Conservation (phyloP, 2,329 filamentous ascomycete species). For the Ceratocystis diversiconidia region DNA sequence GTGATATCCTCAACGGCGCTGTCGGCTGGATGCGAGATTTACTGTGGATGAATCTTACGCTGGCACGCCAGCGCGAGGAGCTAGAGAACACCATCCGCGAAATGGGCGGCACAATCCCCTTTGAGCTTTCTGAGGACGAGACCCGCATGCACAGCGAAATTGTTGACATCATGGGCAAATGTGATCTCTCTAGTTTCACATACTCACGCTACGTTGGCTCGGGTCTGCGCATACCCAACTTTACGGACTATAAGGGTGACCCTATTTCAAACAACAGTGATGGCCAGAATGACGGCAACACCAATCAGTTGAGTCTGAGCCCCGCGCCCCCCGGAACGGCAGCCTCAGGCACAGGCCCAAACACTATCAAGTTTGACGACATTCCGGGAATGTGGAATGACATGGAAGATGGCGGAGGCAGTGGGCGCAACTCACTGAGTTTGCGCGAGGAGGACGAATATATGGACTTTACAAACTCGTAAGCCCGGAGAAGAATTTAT, state of each 20-base stretch:
- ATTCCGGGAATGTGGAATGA: constrained; percentile 50
- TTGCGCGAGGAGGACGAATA: constrained; percentile 96
- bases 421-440: constrained; percentile 49
- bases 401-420: constrained; percentile 52
- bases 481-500: not conserved
- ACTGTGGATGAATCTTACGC: constrained; percentile 91
- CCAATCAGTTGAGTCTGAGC: constrained; percentile 20
- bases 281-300: not conserved
- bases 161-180: constrained; percentile 71
- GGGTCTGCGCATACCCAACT: constrained; percentile 79
- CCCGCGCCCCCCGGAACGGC: not conserved
- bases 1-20: constrained; percentile 91
- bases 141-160: constrained; percentile 90
- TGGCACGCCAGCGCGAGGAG: constrained; percentile 81
- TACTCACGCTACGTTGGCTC: constrained; percentile 76
- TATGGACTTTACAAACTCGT: constrained; percentile 52
- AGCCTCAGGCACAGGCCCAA: not conserved
- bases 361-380: constrained; percentile 31
- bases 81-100: constrained; percentile 60
- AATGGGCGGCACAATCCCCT: constrained; percentile 62
- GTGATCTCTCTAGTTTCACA: constrained; percentile 57
- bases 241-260: constrained; percentile 83
- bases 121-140: constrained; percentile 80
- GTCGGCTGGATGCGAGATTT: constrained; percentile 95
- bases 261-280: constrained; percentile 35